Evolutionary conservation across 305 asterid species (phyloP).

Genomic region (Fraxinus dipetala): DNA sequence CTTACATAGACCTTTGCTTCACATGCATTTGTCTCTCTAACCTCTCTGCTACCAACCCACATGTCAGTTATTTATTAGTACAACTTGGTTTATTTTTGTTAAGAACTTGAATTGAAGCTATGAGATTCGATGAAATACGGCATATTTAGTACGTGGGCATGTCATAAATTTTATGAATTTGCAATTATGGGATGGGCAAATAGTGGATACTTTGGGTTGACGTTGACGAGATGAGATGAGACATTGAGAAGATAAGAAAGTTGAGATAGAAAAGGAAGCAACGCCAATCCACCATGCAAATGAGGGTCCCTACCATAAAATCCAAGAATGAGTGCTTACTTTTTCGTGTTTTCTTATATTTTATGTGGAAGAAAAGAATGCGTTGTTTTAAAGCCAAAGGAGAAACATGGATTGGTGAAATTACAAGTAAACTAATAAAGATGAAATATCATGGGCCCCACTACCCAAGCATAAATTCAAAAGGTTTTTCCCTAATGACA

Average conservation of each 20-base stretch:
- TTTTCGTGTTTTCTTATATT: conserved; percentile 45
- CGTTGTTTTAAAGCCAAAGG: conserved; percentile 56
- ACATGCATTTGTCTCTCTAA: conserved; percentile 45
- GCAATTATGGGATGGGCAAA: background rate
- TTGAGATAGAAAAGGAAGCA: conserved; percentile 13
- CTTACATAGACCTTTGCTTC: conserved; percentile 30
- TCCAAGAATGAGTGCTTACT: conserved; percentile 65
- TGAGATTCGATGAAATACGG: background rate
- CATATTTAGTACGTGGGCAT: background rate
- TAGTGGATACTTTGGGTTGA: conserved; percentile 22
- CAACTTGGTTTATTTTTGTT: background rate
- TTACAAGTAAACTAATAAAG: background rate
- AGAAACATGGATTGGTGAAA: conserved; percentile 15
- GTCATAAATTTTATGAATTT: background rate
- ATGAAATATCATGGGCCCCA: background rate
- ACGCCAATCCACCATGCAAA: conserved; percentile 20
- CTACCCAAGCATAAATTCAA: background rate
- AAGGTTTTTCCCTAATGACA: conserved; percentile 30
- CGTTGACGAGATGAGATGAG: conserved; percentile 24
- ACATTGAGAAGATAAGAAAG: conserved; percentile 9
- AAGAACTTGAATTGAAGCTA: background rate
- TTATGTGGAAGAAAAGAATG: conserved; percentile 54
- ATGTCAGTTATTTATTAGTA: background rate
- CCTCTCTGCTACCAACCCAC: conserved; percentile 20
- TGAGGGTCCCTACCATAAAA: conserved; percentile 57